Conservation (phyloP, 2,329 filamentous ascomycete genomes). For the Simplicillium sp. region DNA sequence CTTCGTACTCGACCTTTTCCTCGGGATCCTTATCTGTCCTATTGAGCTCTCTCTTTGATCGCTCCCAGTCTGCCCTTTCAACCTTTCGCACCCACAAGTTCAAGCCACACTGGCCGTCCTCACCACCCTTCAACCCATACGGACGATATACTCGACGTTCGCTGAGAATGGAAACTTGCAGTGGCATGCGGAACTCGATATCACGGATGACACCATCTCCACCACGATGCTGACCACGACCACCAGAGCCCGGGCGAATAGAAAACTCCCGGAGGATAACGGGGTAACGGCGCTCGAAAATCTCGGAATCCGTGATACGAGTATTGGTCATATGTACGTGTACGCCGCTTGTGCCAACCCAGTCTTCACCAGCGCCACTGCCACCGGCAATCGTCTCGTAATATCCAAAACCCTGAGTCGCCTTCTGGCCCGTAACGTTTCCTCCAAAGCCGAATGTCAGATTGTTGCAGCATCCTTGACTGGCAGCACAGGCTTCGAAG, state of each 20-base stretch:
- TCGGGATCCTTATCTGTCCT: constrained; percentile 16
- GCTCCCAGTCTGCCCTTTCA: constrained; percentile 42
- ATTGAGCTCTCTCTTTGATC: constrained; percentile 28
- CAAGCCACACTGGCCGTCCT: constrained; percentile 66
- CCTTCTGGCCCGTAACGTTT: constrained; percentile 25
- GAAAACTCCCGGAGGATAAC: constrained; percentile 64
- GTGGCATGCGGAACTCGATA: constrained; percentile 69
- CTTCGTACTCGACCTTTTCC: constrained; percentile 37
- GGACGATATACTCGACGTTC: constrained; percentile 68
- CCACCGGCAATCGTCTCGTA: constrained; percentile 57
- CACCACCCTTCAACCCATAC: constrained; percentile 77
- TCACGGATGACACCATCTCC: constrained; percentile 69
- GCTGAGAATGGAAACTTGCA: constrained; percentile 68
- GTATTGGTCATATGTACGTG: constrained; percentile 64
- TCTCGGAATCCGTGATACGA: constrained; percentile 51
- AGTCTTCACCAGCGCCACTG: constrained; percentile 56
- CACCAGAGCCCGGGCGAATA: constrained; percentile 53
- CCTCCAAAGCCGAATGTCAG: constrained; percentile 69
- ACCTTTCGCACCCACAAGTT: constrained; percentile 83
- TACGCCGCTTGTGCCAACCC: constrained; percentile 32
- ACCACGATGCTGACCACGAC: constrained; percentile 55
- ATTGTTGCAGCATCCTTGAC: constrained; percentile 75
- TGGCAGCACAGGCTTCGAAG: constrained; percentile 70
- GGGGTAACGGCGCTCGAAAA: constrained; percentile 49
- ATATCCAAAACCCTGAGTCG: constrained; percentile 32